These are phyloP conservation scores for Craterostigma plantagineum DNA, from an alignment of 257 asterid species.

Conservation along the genomic window DNA sequence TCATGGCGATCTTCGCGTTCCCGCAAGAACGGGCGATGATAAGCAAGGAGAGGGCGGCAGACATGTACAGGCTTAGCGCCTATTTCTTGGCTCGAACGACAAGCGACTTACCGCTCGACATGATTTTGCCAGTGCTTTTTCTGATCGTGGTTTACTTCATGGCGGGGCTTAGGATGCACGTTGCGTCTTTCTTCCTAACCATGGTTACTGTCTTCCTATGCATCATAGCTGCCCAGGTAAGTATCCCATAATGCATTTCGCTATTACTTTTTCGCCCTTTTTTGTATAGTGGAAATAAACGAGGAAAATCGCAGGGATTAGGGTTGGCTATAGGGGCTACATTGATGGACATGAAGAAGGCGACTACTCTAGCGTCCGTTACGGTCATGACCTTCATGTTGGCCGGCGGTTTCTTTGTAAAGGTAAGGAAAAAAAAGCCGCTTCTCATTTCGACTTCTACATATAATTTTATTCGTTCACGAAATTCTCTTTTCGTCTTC, in stretches of 20 bases:
- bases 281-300: too few species aligned
- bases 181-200: constrained; percentile 63
- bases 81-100: constrained; percentile 83
- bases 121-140: constrained; percentile 69
- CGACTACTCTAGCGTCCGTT: constrained; percentile 87
- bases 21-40: constrained; percentile 97
- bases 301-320: constrained; percentile 81
- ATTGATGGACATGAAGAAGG: constrained; percentile 75
- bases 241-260: too few species aligned
- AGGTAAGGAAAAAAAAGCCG: too few species aligned
- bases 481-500: too few species aligned
- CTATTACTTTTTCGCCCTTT: too few species aligned
- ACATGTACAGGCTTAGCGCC: constrained; percentile 88
- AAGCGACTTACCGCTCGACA: constrained; percentile 83
- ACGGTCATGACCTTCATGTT: constrained; percentile 92
- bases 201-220: constrained; percentile 60
- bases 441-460: too few species aligned
- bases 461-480: too few species aligned
- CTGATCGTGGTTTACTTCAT: constrained; percentile 70
- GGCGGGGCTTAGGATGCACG: constrained; percentile 63
- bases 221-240: constrained; percentile 90
- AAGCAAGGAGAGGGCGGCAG: constrained; percentile 88
- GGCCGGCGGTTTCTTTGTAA: constrained; percentile 80
- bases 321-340: constrained; percentile 86
- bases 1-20: constrained; percentile 84